Percentiles rank a stretch among this genome's conserved stretches.
Evolutionary conservation across 345 rosid genomes (phyloP).

Genomic region (Lepidium sativum): DNA sequence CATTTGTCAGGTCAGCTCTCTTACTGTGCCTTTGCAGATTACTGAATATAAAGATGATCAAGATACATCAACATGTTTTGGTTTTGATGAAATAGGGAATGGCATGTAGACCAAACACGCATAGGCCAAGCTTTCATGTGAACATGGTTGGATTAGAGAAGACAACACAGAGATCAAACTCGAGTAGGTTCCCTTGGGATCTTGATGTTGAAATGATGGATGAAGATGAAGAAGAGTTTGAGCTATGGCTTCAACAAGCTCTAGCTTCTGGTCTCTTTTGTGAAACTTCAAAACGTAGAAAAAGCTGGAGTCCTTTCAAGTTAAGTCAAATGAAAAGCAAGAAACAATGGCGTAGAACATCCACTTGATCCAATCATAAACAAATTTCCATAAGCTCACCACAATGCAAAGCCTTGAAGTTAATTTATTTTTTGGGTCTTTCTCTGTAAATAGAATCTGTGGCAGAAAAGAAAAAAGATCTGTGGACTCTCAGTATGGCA

Average conservation of each 20-base stretch:
- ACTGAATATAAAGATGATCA: background rate
- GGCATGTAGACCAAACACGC: constrained; percentile 97
- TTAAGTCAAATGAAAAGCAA: constrained; percentile 69
- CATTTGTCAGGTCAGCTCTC: constrained; percentile 78
- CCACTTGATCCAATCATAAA: constrained; percentile 30
- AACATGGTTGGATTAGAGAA: constrained; percentile 92
- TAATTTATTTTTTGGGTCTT: background rate
- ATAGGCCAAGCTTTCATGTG: constrained; percentile 90
- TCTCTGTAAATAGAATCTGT: constrained; percentile 23
- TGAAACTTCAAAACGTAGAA: constrained; percentile 77
- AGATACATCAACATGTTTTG: background rate
- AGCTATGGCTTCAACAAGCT: constrained; percentile 85
- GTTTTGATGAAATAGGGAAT: constrained; percentile 48
- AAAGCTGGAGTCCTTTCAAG: constrained; percentile 96
- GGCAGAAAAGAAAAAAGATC: background rate
- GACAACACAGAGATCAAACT: constrained; percentile 69
- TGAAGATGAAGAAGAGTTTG: constrained; percentile 85
- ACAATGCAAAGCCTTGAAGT: constrained; percentile 6
- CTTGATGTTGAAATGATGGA: constrained; percentile 89
- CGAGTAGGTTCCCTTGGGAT: constrained; percentile 86
- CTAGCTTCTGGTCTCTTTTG: constrained; percentile 86
- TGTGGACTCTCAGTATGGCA: constrained; percentile 9
- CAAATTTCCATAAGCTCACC: background rate
- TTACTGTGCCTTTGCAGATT: background rate
- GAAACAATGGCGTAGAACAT: constrained; percentile 91